These are phyloP conservation scores for Thraustochytrium sp. DNA, from an alignment of 352 stramenopile species.

Conservation along the genomic window DNA sequence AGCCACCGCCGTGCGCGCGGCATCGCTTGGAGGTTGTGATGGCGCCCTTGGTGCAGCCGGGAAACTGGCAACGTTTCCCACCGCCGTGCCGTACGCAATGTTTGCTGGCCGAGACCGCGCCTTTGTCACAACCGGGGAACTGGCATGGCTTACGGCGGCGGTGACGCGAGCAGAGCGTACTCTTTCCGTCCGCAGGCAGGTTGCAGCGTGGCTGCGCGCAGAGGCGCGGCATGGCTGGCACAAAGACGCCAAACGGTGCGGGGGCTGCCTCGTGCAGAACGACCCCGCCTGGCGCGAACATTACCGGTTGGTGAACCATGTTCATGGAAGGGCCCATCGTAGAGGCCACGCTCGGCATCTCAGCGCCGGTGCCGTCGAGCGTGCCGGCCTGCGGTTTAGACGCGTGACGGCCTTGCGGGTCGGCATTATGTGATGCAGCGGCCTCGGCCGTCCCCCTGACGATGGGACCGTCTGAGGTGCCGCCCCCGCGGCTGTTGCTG, in stretches of 20 bases:
- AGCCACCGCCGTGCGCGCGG: slow-evolving; percentile 70
- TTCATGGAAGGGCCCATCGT: too few species aligned
- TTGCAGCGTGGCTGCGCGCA: slow-evolving; percentile 48
- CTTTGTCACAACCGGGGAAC: not conserved
- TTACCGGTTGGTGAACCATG: too few species aligned
- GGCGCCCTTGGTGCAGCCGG: slow-evolving; percentile 58
- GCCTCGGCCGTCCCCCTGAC: too few species aligned
- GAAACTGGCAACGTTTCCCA: slow-evolving; percentile 65
- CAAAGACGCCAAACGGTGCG: not conserved
- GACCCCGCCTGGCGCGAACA: too few species aligned
- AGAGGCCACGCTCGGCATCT: too few species aligned
- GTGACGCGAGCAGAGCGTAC: slow-evolving; percentile 40
- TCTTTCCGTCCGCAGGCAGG: slow-evolving; percentile 68
- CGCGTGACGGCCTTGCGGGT: too few species aligned
- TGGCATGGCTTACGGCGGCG: not conserved
- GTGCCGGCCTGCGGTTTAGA: too few species aligned
- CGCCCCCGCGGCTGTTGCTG: too few species aligned
- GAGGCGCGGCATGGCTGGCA: not conserved
- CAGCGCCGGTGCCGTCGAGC: too few species aligned
- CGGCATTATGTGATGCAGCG: too few species aligned
- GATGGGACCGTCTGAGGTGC: too few species aligned
- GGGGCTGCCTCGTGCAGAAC: too few species aligned
- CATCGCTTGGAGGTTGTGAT: slow-evolving; percentile 61
- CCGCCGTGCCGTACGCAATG: slow-evolving; percentile 31
- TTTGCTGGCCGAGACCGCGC: slow-evolving; percentile 43